Evolutionary conservation across 208 protist genomes (phyloP).

Genomic region (Trypanosoma scelopori): DNA sequence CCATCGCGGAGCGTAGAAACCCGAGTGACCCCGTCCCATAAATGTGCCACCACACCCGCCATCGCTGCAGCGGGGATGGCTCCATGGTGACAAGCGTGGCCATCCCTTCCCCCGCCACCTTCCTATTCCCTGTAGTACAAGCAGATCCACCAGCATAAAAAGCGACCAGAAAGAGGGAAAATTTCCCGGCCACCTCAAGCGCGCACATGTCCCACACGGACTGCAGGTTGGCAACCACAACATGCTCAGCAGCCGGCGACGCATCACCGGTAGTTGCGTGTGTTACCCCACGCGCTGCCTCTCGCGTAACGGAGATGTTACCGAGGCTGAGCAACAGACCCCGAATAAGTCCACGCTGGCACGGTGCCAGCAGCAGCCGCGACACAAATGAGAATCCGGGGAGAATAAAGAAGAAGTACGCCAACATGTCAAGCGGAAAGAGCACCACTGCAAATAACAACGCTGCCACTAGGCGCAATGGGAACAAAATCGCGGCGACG

Average conservation of each 20-base stretch:
- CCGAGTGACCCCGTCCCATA: conserved; percentile 38
- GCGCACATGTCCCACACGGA: conserved; percentile 71
- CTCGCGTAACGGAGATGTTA: conserved; percentile 34
- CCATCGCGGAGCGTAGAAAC: conserved; percentile 31
- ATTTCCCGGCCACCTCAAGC: conserved; percentile 52
- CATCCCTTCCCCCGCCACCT: neutral
- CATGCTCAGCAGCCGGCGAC: conserved; percentile 38
- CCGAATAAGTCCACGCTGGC: conserved; percentile 48
- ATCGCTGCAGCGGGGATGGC: conserved; percentile 65
- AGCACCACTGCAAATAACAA: conserved; percentile 43
- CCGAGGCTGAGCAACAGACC: conserved; percentile 62
- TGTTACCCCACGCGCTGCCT: neutral
- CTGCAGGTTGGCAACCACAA: conserved; percentile 69
- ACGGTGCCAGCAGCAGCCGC: conserved; percentile 35
- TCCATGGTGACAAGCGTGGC: conserved; percentile 36
- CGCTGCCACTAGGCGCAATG: conserved; percentile 48
- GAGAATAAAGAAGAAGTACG: conserved; percentile 39
- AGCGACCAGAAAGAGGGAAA: conserved; percentile 36
- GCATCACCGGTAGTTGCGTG: neutral
- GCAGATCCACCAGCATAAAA: conserved; percentile 24
- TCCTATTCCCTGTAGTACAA: neutral
- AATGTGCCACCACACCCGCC: conserved; percentile 59
- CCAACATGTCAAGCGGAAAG: conserved; percentile 47
- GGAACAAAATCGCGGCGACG: conserved; percentile 48
- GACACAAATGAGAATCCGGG: conserved; percentile 31